These are phyloP conservation scores for Strigomonas galati DNA, from an alignment of 208 protist species.

Conservation along the genomic window DNA sequence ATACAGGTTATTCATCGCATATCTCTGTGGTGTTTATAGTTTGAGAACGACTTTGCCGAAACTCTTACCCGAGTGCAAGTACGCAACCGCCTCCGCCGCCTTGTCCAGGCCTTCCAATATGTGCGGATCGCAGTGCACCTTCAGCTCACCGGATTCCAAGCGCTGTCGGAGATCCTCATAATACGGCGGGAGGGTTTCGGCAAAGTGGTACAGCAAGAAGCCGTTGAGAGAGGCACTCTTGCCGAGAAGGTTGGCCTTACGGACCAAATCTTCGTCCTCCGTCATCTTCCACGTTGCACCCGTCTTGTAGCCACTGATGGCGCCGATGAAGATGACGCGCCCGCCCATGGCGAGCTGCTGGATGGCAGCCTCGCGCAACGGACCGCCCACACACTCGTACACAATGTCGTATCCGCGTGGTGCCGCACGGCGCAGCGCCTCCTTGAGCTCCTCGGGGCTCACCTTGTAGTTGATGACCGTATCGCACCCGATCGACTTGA, in stretches of 20 bases:
- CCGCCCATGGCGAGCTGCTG: constrained; percentile 32
- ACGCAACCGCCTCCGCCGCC: constrained; percentile 29
- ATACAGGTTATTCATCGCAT: no score
- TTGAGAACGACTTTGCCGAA: constrained; percentile 33
- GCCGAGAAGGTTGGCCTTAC: constrained; percentile 13
- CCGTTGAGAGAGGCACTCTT: constrained; percentile 26
- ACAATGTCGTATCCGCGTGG: constrained; percentile 48
- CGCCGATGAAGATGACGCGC: constrained; percentile 39
- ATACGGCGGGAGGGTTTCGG: constrained; percentile 22
- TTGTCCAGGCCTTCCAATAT: constrained; percentile 20
- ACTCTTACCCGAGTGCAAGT: constrained; percentile 33
- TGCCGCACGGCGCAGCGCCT: constrained; percentile 22
- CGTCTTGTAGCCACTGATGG: constrained; percentile 37
- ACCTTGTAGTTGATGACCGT: constrained; percentile 47
- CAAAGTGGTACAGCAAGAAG: constrained; percentile 30
- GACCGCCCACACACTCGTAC: constrained; percentile 52
- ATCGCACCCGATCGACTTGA: constrained; percentile 45
- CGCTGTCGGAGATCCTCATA: constrained; percentile 22
- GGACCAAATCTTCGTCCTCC: constrained; percentile 5
- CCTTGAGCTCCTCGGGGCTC: constrained; percentile 21
- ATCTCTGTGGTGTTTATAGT: background rate
- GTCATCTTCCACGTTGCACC: constrained; percentile 21
- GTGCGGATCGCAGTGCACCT: constrained; percentile 20
- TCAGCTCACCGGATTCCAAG: constrained; percentile 17
- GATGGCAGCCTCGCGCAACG: constrained; percentile 24